phyloP scores from a whole-genome alignment of 495 filamentous ascomycete genomes.

The Thozetella sp. region DNA sequence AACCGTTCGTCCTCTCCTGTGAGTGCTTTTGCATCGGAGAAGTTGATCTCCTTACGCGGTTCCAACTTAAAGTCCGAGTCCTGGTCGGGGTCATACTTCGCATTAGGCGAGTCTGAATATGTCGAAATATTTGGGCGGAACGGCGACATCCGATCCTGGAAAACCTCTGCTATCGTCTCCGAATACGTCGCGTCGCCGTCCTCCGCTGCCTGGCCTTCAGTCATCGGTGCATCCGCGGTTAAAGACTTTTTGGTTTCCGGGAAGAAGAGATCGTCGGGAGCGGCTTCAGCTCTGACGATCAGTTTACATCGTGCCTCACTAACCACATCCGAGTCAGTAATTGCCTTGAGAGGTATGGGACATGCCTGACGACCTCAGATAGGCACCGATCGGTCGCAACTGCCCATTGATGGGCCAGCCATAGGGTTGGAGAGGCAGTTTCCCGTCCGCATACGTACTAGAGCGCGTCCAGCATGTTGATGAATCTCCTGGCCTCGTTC shows the following conservation, averaged over 20 bases:
- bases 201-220: constrained; percentile 2
- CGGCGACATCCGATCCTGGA: constrained; percentile 68
- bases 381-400: too few species aligned
- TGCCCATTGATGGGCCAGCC: too few species aligned
- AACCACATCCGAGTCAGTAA: too few species aligned
- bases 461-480: constrained; percentile 70
- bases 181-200: constrained; percentile 57
- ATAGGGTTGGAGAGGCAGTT: too few species aligned
- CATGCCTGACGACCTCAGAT: too few species aligned
- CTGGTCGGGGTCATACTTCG: constrained; percentile 45
- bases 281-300: constrained; percentile 54
- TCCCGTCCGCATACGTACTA: too few species aligned
- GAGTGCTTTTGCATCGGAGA: constrained; percentile 57
- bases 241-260: constrained; percentile 44
- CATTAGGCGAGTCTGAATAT: constrained; percentile 41
- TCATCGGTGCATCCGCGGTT: neutral
- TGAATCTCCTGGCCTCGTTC: constrained; percentile 73
- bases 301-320: constrained; percentile 70
- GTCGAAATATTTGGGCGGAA: constrained; percentile 73
- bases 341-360: too few species aligned
- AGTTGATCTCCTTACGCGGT: constrained; percentile 41
- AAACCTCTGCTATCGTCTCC: constrained; percentile 70
- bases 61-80: constrained; percentile 45
- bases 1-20: constrained; percentile 76
- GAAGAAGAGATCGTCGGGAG: constrained; percentile 71